Evolutionary conservation across 225 moss, liverwort and hornwort species (phyloP).

Genomic region (Pseudoscleropodium purum): DNA sequence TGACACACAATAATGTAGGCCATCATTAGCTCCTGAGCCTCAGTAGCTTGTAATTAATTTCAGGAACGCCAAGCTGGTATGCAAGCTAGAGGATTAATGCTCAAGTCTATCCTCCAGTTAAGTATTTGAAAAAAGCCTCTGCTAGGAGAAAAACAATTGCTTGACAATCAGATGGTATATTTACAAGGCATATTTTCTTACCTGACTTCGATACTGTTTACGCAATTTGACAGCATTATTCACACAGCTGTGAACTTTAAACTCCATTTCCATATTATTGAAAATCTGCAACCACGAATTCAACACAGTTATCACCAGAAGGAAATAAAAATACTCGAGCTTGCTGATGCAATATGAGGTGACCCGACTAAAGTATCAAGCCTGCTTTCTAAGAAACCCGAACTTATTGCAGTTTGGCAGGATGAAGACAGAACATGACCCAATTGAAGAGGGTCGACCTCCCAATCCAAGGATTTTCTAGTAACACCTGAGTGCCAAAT

Average conservation of each 20-base stretch:
- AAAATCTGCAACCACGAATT: constrained; percentile 42
- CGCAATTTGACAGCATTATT: constrained; percentile 68
- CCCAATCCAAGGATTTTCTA: background rate
- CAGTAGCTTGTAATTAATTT: background rate
- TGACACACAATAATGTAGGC: background rate
- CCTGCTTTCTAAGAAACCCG: background rate
- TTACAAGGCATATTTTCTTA: background rate
- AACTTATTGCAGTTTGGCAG: background rate
- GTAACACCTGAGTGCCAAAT: background rate
- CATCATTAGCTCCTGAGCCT: background rate
- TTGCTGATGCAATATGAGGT: background rate
- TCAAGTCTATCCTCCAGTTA: background rate
- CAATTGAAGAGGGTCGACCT: background rate
- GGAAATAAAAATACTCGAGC: background rate
- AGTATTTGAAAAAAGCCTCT: background rate
- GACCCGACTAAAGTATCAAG: background rate
- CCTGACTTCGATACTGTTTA: constrained; percentile 65
- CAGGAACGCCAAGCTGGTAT: background rate
- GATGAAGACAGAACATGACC: background rate
- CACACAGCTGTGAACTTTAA: constrained; percentile 69
- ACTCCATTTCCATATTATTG: constrained; percentile 65
- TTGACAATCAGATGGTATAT: background rate
- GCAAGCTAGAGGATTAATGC: background rate
- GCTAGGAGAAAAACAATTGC: background rate
- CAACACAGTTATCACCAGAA: background rate